phyloP scores from a whole-genome alignment of 768 basidiomycete species.

The Tricholoma flavovirens region DNA sequence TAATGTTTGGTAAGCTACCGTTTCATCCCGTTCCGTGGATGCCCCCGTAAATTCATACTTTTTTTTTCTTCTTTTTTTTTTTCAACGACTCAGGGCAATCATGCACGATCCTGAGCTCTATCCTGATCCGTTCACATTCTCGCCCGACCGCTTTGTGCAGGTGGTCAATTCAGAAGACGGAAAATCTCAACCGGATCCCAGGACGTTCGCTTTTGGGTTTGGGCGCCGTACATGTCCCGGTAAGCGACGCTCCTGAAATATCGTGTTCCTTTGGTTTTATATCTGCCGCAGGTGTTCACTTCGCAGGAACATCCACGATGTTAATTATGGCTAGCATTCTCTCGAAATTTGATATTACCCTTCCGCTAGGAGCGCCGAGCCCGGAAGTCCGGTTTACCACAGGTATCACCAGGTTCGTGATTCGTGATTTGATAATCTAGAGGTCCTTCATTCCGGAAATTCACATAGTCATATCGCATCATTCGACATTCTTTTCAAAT shows the following conservation, averaged over 20 bases:
- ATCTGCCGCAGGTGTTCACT: conserved; percentile 18
- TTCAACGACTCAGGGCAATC: conserved; percentile 30
- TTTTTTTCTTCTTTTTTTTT: too few relatives aligned
- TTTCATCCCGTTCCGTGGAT: too few relatives aligned
- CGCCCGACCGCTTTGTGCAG: conserved; percentile 31
- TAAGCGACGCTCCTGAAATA: conserved; percentile 1
- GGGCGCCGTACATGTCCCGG: conserved; percentile 30
- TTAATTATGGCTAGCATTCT: conserved; percentile 28
- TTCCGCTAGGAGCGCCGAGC: conserved; percentile 10
- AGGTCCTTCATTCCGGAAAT: background rate
- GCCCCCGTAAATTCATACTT: background rate
- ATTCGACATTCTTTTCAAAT: conserved; percentile 15
- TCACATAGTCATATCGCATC: conserved; percentile 20
- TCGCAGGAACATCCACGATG: conserved; percentile 28
- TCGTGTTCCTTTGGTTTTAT: background rate
- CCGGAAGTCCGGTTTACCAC: conserved; percentile 23
- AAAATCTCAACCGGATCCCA: conserved; percentile 25
- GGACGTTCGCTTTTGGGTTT: conserved; percentile 27
- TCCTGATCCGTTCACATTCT: conserved; percentile 34
- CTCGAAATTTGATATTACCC: conserved; percentile 21
- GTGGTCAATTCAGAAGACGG: background rate
- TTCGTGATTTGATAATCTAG: background rate
- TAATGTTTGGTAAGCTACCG: conserved; percentile 37
- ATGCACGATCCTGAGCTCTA: conserved; percentile 36
- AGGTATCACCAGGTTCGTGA: conserved; percentile 26